Evolutionary conservation across 169 alveolate species (phyloP).

Genomic region (Hepatocystis sp.): DNA sequence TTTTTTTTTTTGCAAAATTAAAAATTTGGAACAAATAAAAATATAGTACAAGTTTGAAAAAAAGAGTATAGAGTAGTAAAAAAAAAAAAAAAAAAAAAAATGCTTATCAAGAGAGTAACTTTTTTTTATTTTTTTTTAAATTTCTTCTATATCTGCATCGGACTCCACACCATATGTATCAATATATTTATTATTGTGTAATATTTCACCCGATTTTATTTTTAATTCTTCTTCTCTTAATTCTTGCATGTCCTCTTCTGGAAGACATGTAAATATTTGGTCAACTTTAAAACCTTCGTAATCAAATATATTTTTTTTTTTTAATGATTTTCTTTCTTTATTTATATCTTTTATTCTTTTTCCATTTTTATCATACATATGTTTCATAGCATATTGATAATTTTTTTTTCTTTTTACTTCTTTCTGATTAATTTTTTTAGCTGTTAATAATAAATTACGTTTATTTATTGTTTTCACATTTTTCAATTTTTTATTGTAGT

Average conservation of each 20-base stretch:
- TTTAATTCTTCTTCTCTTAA: conserved; percentile 53
- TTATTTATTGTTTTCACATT: background rate
- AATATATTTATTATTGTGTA: conserved; percentile 62
- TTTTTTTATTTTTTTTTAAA: background rate
- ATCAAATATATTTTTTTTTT: conserved; percentile 61
- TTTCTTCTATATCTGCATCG: conserved; percentile 24
- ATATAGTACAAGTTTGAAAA: too few relatives aligned
- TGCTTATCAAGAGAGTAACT: too few relatives aligned
- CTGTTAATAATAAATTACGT: background rate
- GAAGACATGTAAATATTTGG: conserved; percentile 24
- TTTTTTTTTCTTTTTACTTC: conserved; percentile 62
- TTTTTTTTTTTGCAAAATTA: too few relatives aligned
- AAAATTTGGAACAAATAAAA: too few relatives aligned
- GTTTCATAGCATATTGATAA: conserved; percentile 72
- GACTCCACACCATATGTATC: conserved; percentile 69
- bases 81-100: too few relatives aligned
- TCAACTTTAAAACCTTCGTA: conserved; percentile 70
- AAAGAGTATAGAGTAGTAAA: too few relatives aligned
- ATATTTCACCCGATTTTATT: conserved; percentile 55
- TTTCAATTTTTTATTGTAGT: background rate
- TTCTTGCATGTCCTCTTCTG: conserved; percentile 70
- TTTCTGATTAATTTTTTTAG: conserved; percentile 54
- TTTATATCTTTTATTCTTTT: conserved; percentile 58
- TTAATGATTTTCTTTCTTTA: conserved; percentile 55
- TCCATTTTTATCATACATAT: conserved; percentile 67